Percentiles rank a stretch among this genome's conserved stretches.
phyloP scores from a whole-genome alignment of 78 protist genomes.

The Blattamonas nauphoetae region DNA sequence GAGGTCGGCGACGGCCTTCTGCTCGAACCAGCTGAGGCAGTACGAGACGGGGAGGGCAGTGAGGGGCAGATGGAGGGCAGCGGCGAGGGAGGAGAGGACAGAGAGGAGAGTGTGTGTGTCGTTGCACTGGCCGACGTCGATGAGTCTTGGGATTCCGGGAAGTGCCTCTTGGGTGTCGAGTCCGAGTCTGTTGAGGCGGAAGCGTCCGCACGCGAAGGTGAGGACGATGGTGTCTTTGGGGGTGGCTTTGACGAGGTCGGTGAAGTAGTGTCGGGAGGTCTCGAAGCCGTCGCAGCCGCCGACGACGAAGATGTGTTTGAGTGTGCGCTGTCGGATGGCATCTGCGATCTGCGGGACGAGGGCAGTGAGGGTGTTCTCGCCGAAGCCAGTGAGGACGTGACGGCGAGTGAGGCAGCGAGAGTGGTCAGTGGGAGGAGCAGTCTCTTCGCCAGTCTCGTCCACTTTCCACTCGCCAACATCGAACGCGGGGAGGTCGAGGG shows the following conservation, averaged over 20 bases:
- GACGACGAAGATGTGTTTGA: slow-evolving; percentile 51
- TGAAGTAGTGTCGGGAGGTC: slow-evolving; percentile 51
- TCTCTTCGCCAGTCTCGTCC: too few species aligned
- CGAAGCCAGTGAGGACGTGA: slow-evolving; percentile 35
- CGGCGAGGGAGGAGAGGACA: slow-evolving; percentile 56
- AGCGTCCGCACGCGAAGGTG: slow-evolving; percentile 58
- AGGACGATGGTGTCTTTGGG: slow-evolving; percentile 43
- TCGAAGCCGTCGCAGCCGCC: slow-evolving; percentile 78
- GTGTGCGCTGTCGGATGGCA: slow-evolving; percentile 42
- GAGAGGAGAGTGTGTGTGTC: slow-evolving; percentile 64
- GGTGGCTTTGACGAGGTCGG: slow-evolving; percentile 36
- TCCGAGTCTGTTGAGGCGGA: slow-evolving; percentile 37
- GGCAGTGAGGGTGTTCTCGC: slow-evolving; percentile 35
- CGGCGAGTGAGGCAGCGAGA: background rate
- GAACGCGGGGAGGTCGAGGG: too few species aligned
- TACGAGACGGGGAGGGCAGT: slow-evolving; percentile 60
- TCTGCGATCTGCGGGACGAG: slow-evolving; percentile 46
- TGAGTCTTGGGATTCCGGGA: slow-evolving; percentile 56
- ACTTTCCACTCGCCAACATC: too few species aligned
- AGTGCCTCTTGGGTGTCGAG: slow-evolving; percentile 48
- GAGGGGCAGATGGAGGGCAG: too few species aligned
- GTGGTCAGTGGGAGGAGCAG: too few species aligned
- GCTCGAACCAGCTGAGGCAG: slow-evolving; percentile 65
- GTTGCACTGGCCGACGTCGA: slow-evolving; percentile 83
- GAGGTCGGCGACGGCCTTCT: slow-evolving; percentile 70